These are phyloP conservation scores for Kodamaea laetipori DNA, from an alignment of 805 yeast species.

Conservation along the genomic window DNA sequence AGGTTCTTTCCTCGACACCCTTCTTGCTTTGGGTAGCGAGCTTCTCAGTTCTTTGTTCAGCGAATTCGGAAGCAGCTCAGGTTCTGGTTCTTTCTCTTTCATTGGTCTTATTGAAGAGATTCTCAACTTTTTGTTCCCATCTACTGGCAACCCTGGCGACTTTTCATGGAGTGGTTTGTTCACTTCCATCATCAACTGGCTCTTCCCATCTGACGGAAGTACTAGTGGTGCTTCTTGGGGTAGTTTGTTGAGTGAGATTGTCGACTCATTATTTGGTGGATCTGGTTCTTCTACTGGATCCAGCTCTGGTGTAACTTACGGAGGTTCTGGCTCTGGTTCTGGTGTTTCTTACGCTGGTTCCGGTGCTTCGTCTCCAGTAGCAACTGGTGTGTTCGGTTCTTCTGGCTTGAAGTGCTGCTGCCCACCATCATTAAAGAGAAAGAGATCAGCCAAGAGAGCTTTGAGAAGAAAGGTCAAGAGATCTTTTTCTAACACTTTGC, in stretches of 20 bases:
- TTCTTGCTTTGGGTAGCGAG: constrained; percentile 13
- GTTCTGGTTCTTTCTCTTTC: constrained; percentile 10
- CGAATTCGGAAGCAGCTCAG: constrained; percentile 21
- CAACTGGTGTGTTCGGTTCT: constrained; percentile 11
- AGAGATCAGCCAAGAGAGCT: constrained; percentile 17
- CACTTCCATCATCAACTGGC: constrained; percentile 10
- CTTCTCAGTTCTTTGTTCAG: constrained; percentile 22
- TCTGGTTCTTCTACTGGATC: constrained; percentile 9
- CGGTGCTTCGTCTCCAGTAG: constrained; percentile 11
- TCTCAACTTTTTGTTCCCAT: constrained; percentile 7
- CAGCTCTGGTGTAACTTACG: no score
- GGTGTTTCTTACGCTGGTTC: no score
- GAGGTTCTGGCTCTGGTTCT: constrained; percentile 6
- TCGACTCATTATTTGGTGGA: constrained; percentile 12
- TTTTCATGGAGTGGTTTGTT: constrained; percentile 9
- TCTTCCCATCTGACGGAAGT: neutral
- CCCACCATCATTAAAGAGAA: constrained; percentile 20
- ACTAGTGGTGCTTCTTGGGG: constrained; percentile 11
- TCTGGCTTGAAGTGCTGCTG: constrained; percentile 28
- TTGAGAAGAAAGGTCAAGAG: constrained; percentile 24
- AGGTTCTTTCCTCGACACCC: constrained; percentile 13
- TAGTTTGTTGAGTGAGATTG: constrained; percentile 11
- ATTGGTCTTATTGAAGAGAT: constrained; percentile 8
- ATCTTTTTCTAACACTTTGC: constrained; percentile 26
- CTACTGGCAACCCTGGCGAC: neutral